Evolutionary conservation across 208 protist species (phyloP).

Genomic region (Ichthyophonus hoferi): DNA sequence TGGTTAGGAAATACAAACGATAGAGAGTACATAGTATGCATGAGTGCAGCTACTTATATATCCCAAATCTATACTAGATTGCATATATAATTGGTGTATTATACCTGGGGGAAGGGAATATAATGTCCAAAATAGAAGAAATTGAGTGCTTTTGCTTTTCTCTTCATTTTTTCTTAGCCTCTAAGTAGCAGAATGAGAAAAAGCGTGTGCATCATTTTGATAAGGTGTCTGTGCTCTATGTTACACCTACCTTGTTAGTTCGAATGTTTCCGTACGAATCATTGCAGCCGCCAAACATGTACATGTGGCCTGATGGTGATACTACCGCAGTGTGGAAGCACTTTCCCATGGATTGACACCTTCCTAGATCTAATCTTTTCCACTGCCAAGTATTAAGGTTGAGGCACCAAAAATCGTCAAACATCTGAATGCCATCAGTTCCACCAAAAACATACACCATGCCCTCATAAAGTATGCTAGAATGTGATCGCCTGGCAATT

Average conservation of each 20-base stretch:
- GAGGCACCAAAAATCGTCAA: slow-evolving; percentile 31
- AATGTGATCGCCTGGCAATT: slow-evolving; percentile 20
- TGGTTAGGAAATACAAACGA: not conserved
- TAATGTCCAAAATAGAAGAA: too few relatives aligned
- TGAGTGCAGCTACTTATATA: not conserved
- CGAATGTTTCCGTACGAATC: slow-evolving; percentile 20
- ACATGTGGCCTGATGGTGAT: slow-evolving; percentile 19
- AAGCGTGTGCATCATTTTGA: not conserved
- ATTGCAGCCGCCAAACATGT: slow-evolving; percentile 31
- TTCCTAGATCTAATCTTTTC: not conserved
- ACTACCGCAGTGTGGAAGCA: slow-evolving; percentile 25
- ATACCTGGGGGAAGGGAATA: too few relatives aligned
- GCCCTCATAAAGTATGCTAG: slow-evolving; percentile 3
- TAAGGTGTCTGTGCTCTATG: not conserved
- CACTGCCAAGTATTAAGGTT: not conserved
- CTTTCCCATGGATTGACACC: not conserved
- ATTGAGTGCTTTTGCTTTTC: too few relatives aligned
- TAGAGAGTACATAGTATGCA: not conserved
- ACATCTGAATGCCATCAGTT: slow-evolving; percentile 26
- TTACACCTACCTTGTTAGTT: slow-evolving; percentile 22
- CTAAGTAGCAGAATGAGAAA: too few relatives aligned
- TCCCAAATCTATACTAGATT: not conserved
- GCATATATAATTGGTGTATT: not conserved
- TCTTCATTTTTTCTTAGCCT: too few relatives aligned
- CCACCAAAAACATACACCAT: slow-evolving; percentile 30